Percentiles rank a stretch among this genome's conserved stretches.
Evolutionary conservation across 352 stramenopile species (phyloP).

Genomic region (Phytophthora chlamydospora): DNA sequence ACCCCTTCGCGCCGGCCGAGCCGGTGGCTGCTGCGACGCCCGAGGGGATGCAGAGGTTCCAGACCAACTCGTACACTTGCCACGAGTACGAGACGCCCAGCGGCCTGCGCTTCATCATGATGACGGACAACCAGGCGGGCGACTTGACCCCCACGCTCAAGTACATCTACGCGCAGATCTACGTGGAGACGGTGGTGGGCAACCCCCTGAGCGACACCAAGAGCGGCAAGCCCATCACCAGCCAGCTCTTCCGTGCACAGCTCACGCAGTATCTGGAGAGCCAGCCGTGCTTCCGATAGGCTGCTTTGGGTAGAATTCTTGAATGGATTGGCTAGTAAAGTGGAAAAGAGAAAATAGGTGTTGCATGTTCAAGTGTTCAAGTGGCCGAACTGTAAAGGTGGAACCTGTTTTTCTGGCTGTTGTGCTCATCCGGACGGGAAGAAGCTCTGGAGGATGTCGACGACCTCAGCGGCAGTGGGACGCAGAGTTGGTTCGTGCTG

Average conservation of each 20-base stretch:
- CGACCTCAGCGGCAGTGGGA: conserved; percentile 53
- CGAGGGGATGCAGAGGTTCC: conserved; percentile 79
- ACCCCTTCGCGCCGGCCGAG: conserved; percentile 21
- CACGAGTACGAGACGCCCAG: conserved; percentile 93
- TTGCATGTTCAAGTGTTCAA: not conserved
- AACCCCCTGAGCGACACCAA: conserved; percentile 88
- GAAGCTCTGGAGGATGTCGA: conserved; percentile 51
- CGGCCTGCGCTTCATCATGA: conserved; percentile 90
- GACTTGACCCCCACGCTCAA: conserved; percentile 83
- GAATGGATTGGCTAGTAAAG: conserved; percentile 13
- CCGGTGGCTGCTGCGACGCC: conserved; percentile 21
- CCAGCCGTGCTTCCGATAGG: conserved; percentile 70
- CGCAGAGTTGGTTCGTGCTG: conserved; percentile 58
- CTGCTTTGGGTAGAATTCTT: not conserved
- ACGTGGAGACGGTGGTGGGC: conserved; percentile 91
- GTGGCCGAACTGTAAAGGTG: not conserved
- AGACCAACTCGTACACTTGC: conserved; percentile 91
- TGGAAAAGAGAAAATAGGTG: not conserved
- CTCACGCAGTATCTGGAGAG: conserved; percentile 81
- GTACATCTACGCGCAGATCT: conserved; percentile 91
- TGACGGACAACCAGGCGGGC: conserved; percentile 88
- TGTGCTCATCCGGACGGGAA: conserved; percentile 37
- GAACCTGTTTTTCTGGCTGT: not conserved
- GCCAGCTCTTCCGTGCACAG: conserved; percentile 75
- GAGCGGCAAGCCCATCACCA: conserved; percentile 75